Evolutionary conservation across 2,329 filamentous ascomycete genomes (phyloP).

Genomic region (Diaporthe sp.): DNA sequence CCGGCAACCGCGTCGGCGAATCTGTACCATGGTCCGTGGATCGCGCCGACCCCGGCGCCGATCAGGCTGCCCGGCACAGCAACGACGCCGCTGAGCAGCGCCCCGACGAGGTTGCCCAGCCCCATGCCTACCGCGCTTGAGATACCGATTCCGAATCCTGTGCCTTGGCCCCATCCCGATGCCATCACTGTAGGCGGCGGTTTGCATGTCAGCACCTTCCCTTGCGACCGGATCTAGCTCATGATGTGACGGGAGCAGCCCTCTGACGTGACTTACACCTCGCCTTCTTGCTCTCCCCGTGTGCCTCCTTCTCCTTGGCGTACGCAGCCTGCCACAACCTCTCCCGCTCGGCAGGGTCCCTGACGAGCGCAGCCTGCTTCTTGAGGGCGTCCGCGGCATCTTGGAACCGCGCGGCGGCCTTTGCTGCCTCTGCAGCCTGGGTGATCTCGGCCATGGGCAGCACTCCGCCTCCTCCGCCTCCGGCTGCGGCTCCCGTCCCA

Average conservation of each 20-base stretch:
- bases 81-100: slow-evolving; percentile 38
- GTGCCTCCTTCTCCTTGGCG: slow-evolving; percentile 41
- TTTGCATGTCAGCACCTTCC: not conserved
- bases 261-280: slow-evolving; percentile 31
- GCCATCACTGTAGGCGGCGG: slow-evolving; percentile 33
- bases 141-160: slow-evolving; percentile 36
- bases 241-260: too few relatives aligned
- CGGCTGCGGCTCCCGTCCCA: not conserved
- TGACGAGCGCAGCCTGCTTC: slow-evolving; percentile 35
- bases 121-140: slow-evolving; percentile 41
- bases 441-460: slow-evolving; percentile 32
- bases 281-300: slow-evolving; percentile 41
- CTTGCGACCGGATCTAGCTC: not conserved
- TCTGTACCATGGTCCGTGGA: slow-evolving; percentile 39
- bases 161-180: slow-evolving; percentile 39
- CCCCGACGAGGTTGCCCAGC: slow-evolving; percentile 39
- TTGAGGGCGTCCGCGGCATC: slow-evolving; percentile 41
- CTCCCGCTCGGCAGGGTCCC: slow-evolving; percentile 39
- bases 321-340: slow-evolving; percentile 38
- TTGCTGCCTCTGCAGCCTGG: slow-evolving; percentile 36
- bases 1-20: slow-evolving; percentile 30
- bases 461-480: not conserved
- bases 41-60: slow-evolving; percentile 38
- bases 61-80: slow-evolving; percentile 39
- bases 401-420: slow-evolving; percentile 38